phyloP scores from a whole-genome alignment of 2,329 filamentous ascomycete species.

The Zymoseptoria tritici region DNA sequence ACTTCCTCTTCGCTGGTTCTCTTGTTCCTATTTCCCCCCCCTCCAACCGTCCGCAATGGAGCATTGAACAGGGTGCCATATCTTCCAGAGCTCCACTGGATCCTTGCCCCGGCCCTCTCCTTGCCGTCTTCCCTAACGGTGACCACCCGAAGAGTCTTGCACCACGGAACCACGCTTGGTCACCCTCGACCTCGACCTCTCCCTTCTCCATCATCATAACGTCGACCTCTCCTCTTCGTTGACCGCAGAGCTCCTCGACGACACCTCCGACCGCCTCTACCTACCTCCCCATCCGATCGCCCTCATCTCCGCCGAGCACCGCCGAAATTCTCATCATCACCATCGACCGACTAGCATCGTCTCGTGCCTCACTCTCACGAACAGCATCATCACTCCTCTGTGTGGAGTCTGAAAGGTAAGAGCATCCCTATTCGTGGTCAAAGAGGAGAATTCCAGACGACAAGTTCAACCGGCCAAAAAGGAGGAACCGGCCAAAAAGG shows the following conservation, averaged over 20 bases:
- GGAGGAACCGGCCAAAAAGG: neutral
- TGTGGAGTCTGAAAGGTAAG: neutral
- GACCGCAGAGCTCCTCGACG: slow-evolving; percentile 33
- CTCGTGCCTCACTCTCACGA: slow-evolving; percentile 9
- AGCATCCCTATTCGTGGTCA: neutral
- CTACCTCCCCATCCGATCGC: slow-evolving; percentile 3
- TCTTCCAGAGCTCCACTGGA: slow-evolving; percentile 15
- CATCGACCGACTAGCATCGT: neutral
- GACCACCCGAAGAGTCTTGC: slow-evolving; percentile 19
- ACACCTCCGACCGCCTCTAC: slow-evolving; percentile 6
- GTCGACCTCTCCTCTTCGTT: slow-evolving; percentile 37
- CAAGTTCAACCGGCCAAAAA: neutral
- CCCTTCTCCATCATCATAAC: slow-evolving; percentile 9
- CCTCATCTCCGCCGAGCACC: slow-evolving; percentile 5
- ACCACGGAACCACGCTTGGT: slow-evolving; percentile 18
- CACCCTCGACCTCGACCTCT: slow-evolving; percentile 19
- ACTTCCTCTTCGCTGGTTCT: neutral
- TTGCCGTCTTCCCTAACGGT: slow-evolving; percentile 15
- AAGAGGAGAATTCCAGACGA: neutral
- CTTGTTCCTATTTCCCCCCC: slow-evolving; percentile 4
- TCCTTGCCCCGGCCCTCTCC: slow-evolving; percentile 14
- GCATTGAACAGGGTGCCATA: slow-evolving; percentile 15
- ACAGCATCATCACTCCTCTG: neutral
- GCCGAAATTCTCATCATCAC: slow-evolving; percentile 1
- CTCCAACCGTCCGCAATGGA: slow-evolving; percentile 15